phyloP scores from a whole-genome alignment of 2,329 filamentous ascomycete species.

The Trematosphaeria pertusa region DNA sequence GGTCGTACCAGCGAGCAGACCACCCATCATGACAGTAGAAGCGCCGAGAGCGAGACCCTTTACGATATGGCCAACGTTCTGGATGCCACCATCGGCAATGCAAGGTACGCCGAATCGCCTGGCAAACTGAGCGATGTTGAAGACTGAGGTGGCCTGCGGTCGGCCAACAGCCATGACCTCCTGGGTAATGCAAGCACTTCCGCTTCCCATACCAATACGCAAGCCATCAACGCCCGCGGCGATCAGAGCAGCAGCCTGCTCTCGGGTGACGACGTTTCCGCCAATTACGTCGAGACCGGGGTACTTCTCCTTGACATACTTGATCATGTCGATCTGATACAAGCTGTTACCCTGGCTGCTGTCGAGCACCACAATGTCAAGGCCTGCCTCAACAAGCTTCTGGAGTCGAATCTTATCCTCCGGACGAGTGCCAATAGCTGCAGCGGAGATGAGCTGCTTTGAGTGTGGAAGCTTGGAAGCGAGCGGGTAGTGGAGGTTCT shows the following conservation, averaged over 20 bases:
- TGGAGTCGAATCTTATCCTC: constrained; percentile 88
- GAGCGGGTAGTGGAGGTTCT: constrained; percentile 96
- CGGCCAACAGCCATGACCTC: constrained; percentile 99
- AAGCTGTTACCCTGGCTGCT: constrained; percentile 98
- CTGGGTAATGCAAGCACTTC: constrained; percentile 97
- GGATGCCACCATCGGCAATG: constrained; percentile 96
- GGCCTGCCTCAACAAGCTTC: constrained; percentile 89
- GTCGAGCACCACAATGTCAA: constrained; percentile 95
- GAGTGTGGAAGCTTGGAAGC: constrained; percentile 96
- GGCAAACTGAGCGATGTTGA: constrained; percentile 87
- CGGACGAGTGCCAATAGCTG: constrained; percentile 92
- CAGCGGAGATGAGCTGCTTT: constrained; percentile 96
- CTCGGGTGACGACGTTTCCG: constrained; percentile 96
- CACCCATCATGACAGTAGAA: constrained; percentile 98
- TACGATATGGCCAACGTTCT: constrained; percentile 98
- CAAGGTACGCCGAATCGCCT: constrained; percentile 94
- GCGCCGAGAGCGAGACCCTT: constrained; percentile 96
- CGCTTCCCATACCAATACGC: constrained; percentile 98
- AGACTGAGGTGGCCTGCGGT: constrained; percentile 92
- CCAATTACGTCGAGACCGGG: constrained; percentile 92
- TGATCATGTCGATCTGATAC: constrained; percentile 98
- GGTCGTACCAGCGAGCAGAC: constrained; percentile 93
- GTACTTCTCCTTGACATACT: constrained; percentile 88
- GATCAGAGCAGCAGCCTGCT: constrained; percentile 92
- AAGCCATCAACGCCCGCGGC: constrained; percentile 94